Conservation (phyloP, 1,284 basidiomycete genomes). For the Marasmius oreades region DNA sequence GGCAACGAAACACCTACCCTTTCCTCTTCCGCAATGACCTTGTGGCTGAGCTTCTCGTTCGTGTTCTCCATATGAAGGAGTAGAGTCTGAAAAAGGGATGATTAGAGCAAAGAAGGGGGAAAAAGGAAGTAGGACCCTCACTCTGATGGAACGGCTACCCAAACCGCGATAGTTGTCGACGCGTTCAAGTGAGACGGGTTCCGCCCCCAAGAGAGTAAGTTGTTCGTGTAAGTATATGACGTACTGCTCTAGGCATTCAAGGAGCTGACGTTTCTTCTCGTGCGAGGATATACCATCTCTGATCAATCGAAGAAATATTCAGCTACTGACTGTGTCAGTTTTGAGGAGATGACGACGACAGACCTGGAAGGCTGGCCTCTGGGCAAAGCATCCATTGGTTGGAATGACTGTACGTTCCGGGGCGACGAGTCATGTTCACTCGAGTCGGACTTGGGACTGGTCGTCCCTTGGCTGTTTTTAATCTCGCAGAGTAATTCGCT, state of each 20-base stretch:
- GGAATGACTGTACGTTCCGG: not conserved
- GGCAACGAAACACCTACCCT: slow-evolving; percentile 33
- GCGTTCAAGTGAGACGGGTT: slow-evolving; percentile 50
- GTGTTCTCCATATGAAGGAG: slow-evolving; percentile 64
- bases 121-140: slow-evolving; percentile 18
- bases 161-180: slow-evolving; percentile 53
- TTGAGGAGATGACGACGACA: no score
- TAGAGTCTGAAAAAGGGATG: slow-evolving; percentile 32
- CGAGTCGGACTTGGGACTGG: slow-evolving; percentile 9
- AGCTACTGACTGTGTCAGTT: no score
- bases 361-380: not conserved
- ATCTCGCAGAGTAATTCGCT: slow-evolving; percentile 56
- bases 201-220: slow-evolving; percentile 43
- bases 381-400: not conserved
- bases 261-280: slow-evolving; percentile 70
- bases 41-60: slow-evolving; percentile 43
- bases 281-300: slow-evolving; percentile 71
- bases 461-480: slow-evolving; percentile 12
- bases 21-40: slow-evolving; percentile 49
- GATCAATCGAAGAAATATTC: slow-evolving; percentile 1
- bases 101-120: not conserved
- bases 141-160: slow-evolving; percentile 51
- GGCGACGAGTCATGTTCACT: not conserved
- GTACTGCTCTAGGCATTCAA: slow-evolving; percentile 70
- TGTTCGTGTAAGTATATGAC: slow-evolving; percentile 62